Base-by-base conservation (phyloP, 495 filamentous ascomycete genomes). In the Podospora tetraspora region DNA sequence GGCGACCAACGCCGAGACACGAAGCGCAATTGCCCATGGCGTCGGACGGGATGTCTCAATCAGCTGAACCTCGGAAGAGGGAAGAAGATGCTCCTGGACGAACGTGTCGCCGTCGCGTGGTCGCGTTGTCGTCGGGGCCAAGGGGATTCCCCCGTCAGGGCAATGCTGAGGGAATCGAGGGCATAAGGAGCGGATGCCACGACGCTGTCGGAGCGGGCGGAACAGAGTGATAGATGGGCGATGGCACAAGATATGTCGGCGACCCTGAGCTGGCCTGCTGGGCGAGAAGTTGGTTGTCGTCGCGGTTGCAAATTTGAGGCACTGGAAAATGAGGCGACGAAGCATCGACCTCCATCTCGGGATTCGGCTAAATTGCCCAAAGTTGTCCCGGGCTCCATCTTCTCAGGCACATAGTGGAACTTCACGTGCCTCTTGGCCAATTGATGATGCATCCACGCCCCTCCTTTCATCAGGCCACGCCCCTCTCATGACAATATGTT, bases 1-100 rank as follows among this genome's bases (percentile, higher is more conserved):
- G 75, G 56, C 77, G 77, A 57, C 77, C 74, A 63, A 73, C 64
- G 71, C 81, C 81, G 64, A 83, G 72, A 69, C 81, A 83, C 8
- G 81, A 83, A 32, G 78, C 75, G 73, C 81, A 83, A 71, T 80
- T 77, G 16, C 81, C 81, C 81, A 83, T 83, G 68, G 69, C 71
- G 69, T 63, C 62, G 68, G 19, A 30, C 11, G 57, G 5, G 23
- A 21, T 25, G 21, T 21, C 21, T 13, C 22, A 13, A 52, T 32
- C 19, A 9, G 32, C 29, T 21, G 56, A 43, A 65, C 24, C 57
- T 25, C 12, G 2, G 34, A 13, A 23, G 32, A 29, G 62, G 34
- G 34, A 74, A 72, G 10, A 63, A 69, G 32, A 9, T 68, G 64
- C 37, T 24, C 25, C 11, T 24, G 19, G 19, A 52, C 7, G 43